Conservation (phyloP, 2,329 filamentous ascomycete genomes). For the Rutstroemia sp. region DNA sequence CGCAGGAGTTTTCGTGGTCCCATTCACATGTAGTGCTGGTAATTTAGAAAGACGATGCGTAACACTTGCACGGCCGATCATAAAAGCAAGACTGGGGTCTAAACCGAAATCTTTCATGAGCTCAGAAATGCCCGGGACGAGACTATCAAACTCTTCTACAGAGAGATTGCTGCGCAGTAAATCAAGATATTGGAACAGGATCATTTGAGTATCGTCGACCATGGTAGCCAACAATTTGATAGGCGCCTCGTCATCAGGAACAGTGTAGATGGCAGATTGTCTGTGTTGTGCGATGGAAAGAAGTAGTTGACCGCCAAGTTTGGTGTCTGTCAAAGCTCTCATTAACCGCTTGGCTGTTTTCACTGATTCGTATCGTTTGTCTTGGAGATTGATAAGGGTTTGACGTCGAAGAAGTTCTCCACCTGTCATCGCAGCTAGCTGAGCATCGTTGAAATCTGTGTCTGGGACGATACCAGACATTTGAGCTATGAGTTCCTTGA, state of each 20-base stretch:
- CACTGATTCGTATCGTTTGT: slow-evolving; percentile 70
- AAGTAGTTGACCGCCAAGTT: slow-evolving; percentile 75
- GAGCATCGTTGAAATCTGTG: slow-evolving; percentile 79
- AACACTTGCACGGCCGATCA: slow-evolving; percentile 71
- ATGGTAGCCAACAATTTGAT: slow-evolving; percentile 85
- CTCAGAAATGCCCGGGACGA: slow-evolving; percentile 66
- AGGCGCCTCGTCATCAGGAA: slow-evolving; percentile 65
- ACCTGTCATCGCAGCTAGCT: slow-evolving; percentile 82
- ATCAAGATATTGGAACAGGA: slow-evolving; percentile 83
- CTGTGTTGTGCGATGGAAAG: slow-evolving; percentile 86
- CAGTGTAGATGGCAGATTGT: slow-evolving; percentile 73
- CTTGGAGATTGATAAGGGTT: slow-evolving; percentile 71
- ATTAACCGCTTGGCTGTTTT: slow-evolving; percentile 74
- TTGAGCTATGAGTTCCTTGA: slow-evolving; percentile 81
- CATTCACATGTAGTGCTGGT: slow-evolving; percentile 17
- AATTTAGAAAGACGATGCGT: slow-evolving; percentile 48
- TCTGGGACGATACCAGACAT: slow-evolving; percentile 93
- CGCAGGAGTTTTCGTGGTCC: slow-evolving; percentile 12
- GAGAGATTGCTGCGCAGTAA: slow-evolving; percentile 75
- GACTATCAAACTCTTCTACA: slow-evolving; percentile 66
- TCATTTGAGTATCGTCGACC: slow-evolving; percentile 81
- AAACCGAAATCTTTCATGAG: slow-evolving; percentile 75
- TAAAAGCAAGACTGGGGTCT: slow-evolving; percentile 74
- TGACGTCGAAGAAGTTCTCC: slow-evolving; percentile 72
- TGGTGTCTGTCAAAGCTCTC: slow-evolving; percentile 68